phyloP scores from a whole-genome alignment of 2,329 filamentous ascomycete genomes.

The Blumeria hordei region DNA sequence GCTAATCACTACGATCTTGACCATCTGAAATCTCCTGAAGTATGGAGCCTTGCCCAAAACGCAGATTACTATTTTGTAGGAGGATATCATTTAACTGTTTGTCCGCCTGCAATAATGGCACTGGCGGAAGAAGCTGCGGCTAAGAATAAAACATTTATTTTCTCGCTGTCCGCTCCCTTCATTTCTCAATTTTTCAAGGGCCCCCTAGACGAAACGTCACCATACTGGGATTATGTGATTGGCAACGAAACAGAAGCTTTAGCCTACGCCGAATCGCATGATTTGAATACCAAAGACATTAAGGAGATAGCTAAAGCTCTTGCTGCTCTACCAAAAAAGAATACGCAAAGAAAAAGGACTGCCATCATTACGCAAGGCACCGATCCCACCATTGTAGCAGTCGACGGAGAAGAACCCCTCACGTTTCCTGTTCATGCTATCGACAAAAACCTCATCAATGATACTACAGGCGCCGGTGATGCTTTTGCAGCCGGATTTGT shows the following conservation, averaged over 20 bases:
- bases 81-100: conserved; percentile 94
- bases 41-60: conserved; percentile 79
- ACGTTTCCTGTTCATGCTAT: conserved; percentile 67
- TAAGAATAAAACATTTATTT: conserved; percentile 75
- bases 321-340: conserved; percentile 79
- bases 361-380: conserved; percentile 93
- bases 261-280: conserved; percentile 65
- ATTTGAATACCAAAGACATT: conserved; percentile 50
- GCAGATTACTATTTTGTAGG: conserved; percentile 82
- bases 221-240: conserved; percentile 90
- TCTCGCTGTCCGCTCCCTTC: conserved; percentile 88
- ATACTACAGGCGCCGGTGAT: conserved; percentile 93
- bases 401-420: conserved; percentile 46
- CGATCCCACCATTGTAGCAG: conserved; percentile 64
- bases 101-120: conserved; percentile 69
- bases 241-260: conserved; percentile 92
- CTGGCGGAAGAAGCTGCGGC: conserved; percentile 73
- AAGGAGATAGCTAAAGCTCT: conserved; percentile 67
- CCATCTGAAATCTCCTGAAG: conserved; percentile 71
- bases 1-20: conserved; percentile 94
- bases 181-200: conserved; percentile 98
- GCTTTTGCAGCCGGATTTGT: conserved; percentile 89
- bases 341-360: conserved; percentile 56
- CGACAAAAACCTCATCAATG: conserved; percentile 54
- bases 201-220: conserved; percentile 58